Conservation (phyloP, 2,329 filamentous ascomycete genomes). For the Endothia cerciana region DNA sequence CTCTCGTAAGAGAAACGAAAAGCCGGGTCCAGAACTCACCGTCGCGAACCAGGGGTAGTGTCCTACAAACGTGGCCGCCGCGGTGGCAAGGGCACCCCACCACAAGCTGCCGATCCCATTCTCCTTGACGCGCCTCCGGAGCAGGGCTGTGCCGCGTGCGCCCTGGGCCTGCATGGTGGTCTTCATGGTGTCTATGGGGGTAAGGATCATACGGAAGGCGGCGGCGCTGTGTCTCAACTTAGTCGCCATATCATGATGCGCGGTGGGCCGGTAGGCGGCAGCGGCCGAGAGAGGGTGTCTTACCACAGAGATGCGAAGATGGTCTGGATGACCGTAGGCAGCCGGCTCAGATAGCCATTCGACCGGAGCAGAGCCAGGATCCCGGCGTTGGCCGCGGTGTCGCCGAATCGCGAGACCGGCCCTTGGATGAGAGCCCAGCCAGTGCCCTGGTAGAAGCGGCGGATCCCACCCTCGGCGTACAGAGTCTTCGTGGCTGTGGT, state of each 20-base stretch:
- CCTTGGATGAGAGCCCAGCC: constrained; percentile 51
- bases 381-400: constrained; percentile 53
- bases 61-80: constrained; percentile 52
- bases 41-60: constrained; percentile 57
- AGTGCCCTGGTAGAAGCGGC: constrained; percentile 51
- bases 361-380: constrained; percentile 52
- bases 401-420: constrained; percentile 50
- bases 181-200: constrained; percentile 54
- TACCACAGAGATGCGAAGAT: constrained; percentile 52
- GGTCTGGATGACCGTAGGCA: constrained; percentile 49
- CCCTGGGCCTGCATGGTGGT: constrained; percentile 54
- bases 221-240: constrained; percentile 42
- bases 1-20: background rate
- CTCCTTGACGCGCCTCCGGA: constrained; percentile 48
- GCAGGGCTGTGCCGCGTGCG: constrained; percentile 44
- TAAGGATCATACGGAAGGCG: constrained; percentile 51
- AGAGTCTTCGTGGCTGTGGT: constrained; percentile 44
- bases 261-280: too few relatives aligned
- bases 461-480: constrained; percentile 46
- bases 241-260: background rate
- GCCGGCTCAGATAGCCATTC: constrained; percentile 47
- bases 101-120: constrained; percentile 51
- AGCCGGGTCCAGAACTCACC: constrained; percentile 33
- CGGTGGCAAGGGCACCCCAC: constrained; percentile 55
- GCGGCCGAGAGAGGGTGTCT: background rate